Evolutionary conservation across 164 flowering plant genomes (phyloP).

Genomic region (Taxillus chinensis): DNA sequence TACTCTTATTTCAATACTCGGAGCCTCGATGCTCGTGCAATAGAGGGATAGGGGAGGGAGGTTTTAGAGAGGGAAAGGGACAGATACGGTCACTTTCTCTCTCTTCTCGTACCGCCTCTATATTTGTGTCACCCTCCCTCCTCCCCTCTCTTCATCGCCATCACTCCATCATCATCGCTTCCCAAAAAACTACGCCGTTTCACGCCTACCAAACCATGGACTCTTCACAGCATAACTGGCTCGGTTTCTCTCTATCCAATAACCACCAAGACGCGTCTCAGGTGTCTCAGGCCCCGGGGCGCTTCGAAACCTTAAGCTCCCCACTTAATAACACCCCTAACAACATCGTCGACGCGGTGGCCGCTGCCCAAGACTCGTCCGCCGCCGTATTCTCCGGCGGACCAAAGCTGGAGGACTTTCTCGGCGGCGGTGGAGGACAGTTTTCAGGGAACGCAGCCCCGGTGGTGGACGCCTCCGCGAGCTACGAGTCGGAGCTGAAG

Average conservation of each 20-base stretch:
- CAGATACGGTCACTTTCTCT: background rate
- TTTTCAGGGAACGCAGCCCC: slow-evolving; percentile 10
- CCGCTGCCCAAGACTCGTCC: slow-evolving; percentile 21
- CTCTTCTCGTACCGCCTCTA: background rate
- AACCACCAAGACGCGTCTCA: slow-evolving; percentile 8
- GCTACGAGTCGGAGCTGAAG: slow-evolving; percentile 53
- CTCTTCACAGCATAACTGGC: slow-evolving; percentile 36
- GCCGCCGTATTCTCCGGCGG: slow-evolving; percentile 18
- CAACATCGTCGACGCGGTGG: slow-evolving; percentile 10
- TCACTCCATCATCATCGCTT: background rate
- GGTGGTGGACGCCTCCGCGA: slow-evolving; percentile 9
- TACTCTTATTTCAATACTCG: background rate
- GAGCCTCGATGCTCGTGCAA: background rate
- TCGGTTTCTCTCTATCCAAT: slow-evolving; percentile 46
- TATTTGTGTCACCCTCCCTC: background rate
- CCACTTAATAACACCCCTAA: no score
- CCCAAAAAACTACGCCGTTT: slow-evolving; percentile 1
- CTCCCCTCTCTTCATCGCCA: background rate
- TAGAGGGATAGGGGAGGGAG: background rate
- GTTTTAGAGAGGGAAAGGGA: no score
- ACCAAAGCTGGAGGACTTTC: slow-evolving; percentile 67
- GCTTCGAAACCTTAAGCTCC: slow-evolving; percentile 24
- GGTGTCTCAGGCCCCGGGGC: slow-evolving; percentile 20
- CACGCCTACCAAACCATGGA: slow-evolving; percentile 22
- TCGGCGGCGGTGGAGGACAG: slow-evolving; percentile 27